Evolutionary conservation across 768 basidiomycete genomes (phyloP), one percentile per base, ranked within the genome.

Genomic region (Tephrocybe sp.): DNA sequence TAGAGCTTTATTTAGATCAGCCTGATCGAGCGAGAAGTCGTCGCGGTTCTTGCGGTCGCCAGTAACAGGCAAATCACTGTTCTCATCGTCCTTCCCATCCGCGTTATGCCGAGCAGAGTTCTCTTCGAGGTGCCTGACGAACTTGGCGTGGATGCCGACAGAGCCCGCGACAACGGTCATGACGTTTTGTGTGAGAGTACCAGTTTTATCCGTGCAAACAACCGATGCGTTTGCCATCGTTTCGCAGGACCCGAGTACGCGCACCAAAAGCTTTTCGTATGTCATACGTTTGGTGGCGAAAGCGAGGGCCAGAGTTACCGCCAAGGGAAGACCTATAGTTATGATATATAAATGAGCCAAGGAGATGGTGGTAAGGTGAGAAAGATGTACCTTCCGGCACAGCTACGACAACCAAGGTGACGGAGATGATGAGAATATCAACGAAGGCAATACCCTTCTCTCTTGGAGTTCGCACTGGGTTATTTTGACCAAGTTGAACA

Each of bases 261-360:
- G 93, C 24, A 98, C 97, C 36, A 99, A 82, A 0, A 98, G 76
- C 45, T 97, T 97, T 68, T 94, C 89, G 61, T 86, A 80, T 8
- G 94, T 91, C 97, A 98, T 98, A n/a, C 95, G 86, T 60, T 90
- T 94, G 40, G 97, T 99, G 0, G 95, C 97, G 61, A 98, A 99
- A 1, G 97, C 91, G 25, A 99, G 75, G 0, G 97, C 97, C 40
- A 99, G 81, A 0, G 95, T 97, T 42, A 98, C 95, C 34, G 95
- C 95, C 47, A 99, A 76, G 2, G 95, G 95, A 4, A 99, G 76
- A 62, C 94, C 90, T 89, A 51, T 31, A 31, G 46, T 48, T 23
- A 29, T 9, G 40, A 39, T 42, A 31, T 50, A 50, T 24, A 45
- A 12, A 45, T 27, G 5, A n/a, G 34, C 6, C 15, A 8, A 19